These are phyloP conservation scores for Calycina herbarum DNA, from an alignment of 2,329 filamentous ascomycete genomes.

Conservation along the genomic window DNA sequence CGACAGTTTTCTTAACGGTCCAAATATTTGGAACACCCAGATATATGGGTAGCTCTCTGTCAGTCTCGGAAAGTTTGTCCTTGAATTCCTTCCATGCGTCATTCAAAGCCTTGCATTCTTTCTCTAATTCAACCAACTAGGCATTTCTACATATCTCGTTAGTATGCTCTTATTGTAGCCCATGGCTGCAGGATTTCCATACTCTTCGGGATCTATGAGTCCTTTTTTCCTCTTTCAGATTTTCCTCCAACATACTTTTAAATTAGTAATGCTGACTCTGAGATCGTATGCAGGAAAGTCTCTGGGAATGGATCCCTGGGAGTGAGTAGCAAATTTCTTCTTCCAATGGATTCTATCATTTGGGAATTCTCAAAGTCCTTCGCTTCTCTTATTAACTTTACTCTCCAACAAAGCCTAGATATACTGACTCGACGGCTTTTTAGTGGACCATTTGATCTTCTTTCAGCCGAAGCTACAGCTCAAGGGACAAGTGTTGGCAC, in stretches of 20 bases:
- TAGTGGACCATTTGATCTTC: not conserved
- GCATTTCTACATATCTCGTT: not conserved
- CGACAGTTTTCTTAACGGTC: conserved; percentile 1
- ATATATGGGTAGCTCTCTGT: not conserved
- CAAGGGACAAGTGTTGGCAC: not conserved
- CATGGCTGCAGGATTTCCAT: not conserved
- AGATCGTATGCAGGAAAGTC: no score
- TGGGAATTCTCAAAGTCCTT: no score
- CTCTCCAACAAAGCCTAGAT: no score
- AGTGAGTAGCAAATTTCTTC: not conserved
- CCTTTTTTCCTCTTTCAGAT: no score
- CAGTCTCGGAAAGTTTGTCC: not conserved
- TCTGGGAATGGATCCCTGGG: not conserved
- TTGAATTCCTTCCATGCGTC: not conserved
- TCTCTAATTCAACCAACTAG: not conserved
- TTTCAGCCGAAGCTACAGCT: not conserved
- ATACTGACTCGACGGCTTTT: no score
- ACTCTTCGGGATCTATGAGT: not conserved
- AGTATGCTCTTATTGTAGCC: not conserved
- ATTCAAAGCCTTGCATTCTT: not conserved
- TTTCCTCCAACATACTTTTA: no score
- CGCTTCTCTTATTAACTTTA: no score
- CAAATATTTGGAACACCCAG: conserved; percentile 2
- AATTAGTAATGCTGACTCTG: no score
- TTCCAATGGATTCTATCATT: no score